A percentile compares a stretch with the other conserved stretches of the same genome.
phyloP scores from a whole-genome alignment of 164 flowering plant species.

The Vitis amurensis region DNA sequence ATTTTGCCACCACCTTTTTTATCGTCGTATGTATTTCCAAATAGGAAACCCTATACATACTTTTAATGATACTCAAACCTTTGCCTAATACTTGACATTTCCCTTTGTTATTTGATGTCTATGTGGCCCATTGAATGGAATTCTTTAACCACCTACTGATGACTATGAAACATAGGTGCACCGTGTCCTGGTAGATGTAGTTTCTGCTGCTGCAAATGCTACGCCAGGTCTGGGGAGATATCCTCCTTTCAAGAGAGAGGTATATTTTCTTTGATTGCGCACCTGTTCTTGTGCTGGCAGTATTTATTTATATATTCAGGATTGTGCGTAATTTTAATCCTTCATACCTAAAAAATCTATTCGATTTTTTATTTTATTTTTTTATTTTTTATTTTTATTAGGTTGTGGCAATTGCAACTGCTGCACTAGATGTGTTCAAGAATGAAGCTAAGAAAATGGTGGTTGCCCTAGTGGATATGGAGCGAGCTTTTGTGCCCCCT shows the following conservation, averaged over 20 bases:
- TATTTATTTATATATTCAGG: background rate
- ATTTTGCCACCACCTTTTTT: too few species aligned
- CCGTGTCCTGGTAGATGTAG: conserved; percentile 88
- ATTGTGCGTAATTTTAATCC: background rate
- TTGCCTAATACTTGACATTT: too few species aligned
- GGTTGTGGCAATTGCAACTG: conserved; percentile 87
- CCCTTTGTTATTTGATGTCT: too few species aligned
- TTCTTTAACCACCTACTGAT: background rate
- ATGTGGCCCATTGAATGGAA: too few species aligned
- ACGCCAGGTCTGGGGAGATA: conserved; percentile 99
- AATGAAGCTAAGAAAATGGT: conserved; percentile 98
- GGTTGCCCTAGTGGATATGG: conserved; percentile 98
- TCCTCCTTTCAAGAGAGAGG: conserved; percentile 98
- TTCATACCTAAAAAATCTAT: background rate
- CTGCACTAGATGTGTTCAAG: conserved; percentile 86
- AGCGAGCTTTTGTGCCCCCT: conserved; percentile 98
- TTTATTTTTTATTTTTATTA: conserved; percentile 14
- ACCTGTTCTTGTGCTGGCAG: background rate
- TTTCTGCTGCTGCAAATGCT: conserved; percentile 89
- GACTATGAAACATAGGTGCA: conserved; percentile 59
- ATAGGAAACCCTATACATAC: too few species aligned
- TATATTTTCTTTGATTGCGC: conserved; percentile 10
- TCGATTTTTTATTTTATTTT: background rate
- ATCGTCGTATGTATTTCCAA: too few species aligned
- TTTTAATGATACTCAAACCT: too few species aligned